phyloP scores from a whole-genome alignment of 805 yeast species.

The Wickerhamomyces mucosus region DNA sequence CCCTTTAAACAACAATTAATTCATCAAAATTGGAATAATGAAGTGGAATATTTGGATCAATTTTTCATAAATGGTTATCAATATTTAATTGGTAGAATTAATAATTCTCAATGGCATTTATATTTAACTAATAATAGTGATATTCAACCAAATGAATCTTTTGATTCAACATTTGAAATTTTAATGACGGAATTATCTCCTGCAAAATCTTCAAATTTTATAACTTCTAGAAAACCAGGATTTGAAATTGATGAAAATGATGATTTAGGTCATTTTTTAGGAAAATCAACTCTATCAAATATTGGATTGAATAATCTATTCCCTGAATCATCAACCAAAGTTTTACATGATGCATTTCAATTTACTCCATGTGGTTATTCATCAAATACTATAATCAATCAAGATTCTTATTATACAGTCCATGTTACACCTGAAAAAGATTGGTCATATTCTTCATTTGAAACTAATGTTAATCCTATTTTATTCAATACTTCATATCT shows the following conservation, averaged over 20 bases:
- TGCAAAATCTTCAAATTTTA: conserved; percentile 46
- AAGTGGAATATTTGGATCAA: conserved; percentile 57
- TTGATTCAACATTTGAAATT: conserved; percentile 76
- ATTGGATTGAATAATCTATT: conserved; percentile 59
- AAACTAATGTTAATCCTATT: conserved; percentile 62
- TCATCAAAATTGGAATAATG: conserved; percentile 80
- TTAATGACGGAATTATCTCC: conserved; percentile 80
- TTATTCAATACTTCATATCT: conserved; percentile 32
- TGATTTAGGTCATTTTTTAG: conserved; percentile 77
- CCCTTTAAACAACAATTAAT: conserved; percentile 76
- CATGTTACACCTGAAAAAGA: conserved; percentile 93
- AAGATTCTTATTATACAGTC: conserved; percentile 64
- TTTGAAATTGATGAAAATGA: conserved; percentile 36
- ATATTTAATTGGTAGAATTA: conserved; percentile 72
- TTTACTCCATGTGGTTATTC: conserved; percentile 94
- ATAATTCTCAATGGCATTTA: conserved; percentile 86
- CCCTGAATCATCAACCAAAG: conserved; percentile 22
- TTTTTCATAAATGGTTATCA: conserved; percentile 54
- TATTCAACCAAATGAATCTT: conserved; percentile 3
- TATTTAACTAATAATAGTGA: conserved; percentile 47
- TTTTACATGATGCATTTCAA: conserved; percentile 73
- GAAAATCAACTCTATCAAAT: conserved; percentile 53
- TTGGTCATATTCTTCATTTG: conserved; percentile 95
- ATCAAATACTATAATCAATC: conserved; percentile 66
- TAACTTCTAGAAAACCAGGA: conserved; percentile 35